phyloP scores from a whole-genome alignment of 2,329 filamentous ascomycete genomes.

The Cordyceps javanica region DNA sequence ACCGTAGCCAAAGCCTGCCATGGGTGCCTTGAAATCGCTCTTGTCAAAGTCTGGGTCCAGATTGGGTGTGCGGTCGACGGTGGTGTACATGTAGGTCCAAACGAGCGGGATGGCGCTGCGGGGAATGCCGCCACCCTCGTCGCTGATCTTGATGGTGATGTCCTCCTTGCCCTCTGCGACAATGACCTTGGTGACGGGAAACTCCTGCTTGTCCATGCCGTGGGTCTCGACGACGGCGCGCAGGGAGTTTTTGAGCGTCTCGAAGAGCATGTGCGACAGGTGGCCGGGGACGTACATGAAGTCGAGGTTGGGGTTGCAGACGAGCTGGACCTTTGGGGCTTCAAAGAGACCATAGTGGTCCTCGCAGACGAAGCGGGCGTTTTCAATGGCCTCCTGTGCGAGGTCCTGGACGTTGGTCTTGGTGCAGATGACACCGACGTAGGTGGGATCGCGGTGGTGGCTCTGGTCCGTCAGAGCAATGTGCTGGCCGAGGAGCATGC shows the following conservation, averaged over 20 bases:
- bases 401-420: slow-evolving; percentile 95
- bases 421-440: slow-evolving; percentile 98
- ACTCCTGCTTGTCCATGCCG: slow-evolving; percentile 90
- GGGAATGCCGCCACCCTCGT: slow-evolving; percentile 94
- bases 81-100: slow-evolving; percentile 99
- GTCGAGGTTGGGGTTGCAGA: slow-evolving; percentile 88
- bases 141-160: slow-evolving; percentile 96
- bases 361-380: slow-evolving; percentile 97
- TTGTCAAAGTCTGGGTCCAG: slow-evolving; percentile 98
- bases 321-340: slow-evolving; percentile 90
- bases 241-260: slow-evolving; percentile 96
- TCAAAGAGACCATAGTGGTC: slow-evolving; percentile 98
- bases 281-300: slow-evolving; percentile 99
- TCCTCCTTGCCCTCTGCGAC: slow-evolving; percentile 97
- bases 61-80: slow-evolving; percentile 90
- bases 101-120: slow-evolving; percentile 89
- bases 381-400: slow-evolving; percentile 95
- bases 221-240: slow-evolving; percentile 94
- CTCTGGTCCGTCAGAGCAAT: slow-evolving; percentile 94
- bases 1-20: slow-evolving; percentile 99
- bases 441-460: slow-evolving; percentile 81
- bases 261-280: slow-evolving; percentile 97
- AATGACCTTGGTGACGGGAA: slow-evolving; percentile 94
- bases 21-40: slow-evolving; percentile 97
- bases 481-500: slow-evolving; percentile 98